phyloP scores from a whole-genome alignment of 169 alveolate species.

The Pseudocohnilembus persalinus region DNA sequence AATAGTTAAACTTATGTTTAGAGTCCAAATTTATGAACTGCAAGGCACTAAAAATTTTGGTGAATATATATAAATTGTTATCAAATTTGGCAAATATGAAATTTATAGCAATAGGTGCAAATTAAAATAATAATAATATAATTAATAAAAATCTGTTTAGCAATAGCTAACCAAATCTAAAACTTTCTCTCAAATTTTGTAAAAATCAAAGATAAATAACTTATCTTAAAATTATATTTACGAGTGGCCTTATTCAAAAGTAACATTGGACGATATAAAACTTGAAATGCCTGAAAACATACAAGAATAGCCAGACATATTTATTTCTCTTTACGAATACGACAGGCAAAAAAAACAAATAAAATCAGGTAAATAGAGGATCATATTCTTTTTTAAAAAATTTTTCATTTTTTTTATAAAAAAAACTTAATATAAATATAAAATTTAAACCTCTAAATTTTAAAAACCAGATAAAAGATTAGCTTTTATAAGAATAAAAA shows the following conservation, averaged over 20 bases:
- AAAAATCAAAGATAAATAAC: not conserved
- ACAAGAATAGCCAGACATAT: constrained; percentile 17
- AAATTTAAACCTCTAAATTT: too few relatives aligned
- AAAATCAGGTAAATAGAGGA: not conserved
- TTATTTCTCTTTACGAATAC: constrained; percentile 1
- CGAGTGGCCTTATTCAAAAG: not conserved
- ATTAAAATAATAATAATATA: not conserved
- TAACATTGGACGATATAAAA: constrained; percentile 8
- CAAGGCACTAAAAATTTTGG: constrained; percentile 23
- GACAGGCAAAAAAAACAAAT: not conserved
- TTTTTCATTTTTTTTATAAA: too few relatives aligned
- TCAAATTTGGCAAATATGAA: constrained; percentile 17
- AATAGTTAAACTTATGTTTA: constrained; percentile 35
- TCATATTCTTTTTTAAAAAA: too few relatives aligned
- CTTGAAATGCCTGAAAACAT: constrained; percentile 17
- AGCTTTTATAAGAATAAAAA: constrained; percentile 36
- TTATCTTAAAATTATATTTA: constrained; percentile 1
- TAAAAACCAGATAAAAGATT: constrained; percentile 30
- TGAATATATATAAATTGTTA: constrained; percentile 8
- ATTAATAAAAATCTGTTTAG: too few relatives aligned
- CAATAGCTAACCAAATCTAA: not conserved
- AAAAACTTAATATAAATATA: too few relatives aligned
- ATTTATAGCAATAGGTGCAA: not conserved
- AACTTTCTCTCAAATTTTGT: too few relatives aligned
- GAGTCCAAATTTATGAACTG: constrained; percentile 65